Evolutionary conservation across 2,329 filamentous ascomycete genomes (phyloP), one percentile per base, ranked within the genome.

Genomic region (Zalaria sp.): DNA sequence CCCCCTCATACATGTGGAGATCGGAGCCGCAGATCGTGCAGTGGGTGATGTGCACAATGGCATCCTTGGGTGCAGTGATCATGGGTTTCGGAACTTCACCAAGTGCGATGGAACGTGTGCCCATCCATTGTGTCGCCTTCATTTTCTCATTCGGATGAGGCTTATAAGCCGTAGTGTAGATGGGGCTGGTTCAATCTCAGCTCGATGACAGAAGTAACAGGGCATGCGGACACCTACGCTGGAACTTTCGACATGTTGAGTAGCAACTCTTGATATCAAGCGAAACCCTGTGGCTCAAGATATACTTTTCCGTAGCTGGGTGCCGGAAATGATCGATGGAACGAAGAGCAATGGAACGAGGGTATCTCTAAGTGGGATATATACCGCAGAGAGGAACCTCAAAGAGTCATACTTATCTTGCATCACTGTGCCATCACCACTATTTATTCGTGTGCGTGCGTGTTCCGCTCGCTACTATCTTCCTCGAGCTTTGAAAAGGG

Each of bases 11-110:
- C 34, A 60, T 51, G 38, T 60, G 56, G 3, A 60, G 47, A 39
- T 60, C 56, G 1, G 56, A 55, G 27, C 58, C 54, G 39, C 54
- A 57, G 40, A 60, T 59, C 8, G 52, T 53, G 39, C 50, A 54
- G 42, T 59, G 57, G 0, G 57, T 60, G 35, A 60, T 48, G 37
- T 50, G 51, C 5, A 60, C 51, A 27, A 60, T 59, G 39, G 54
- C 57, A 43, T 60, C 57, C 42, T 47, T 47, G 3, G 52, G 51
- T 8, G 54, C 57, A 5, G 57, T 59, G 42, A 59, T 49, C 37
- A 43, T 53, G 3, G 57, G 57, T 41, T 55, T 43, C 7, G 41
- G 35, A 11, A 43, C 41, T 5, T 29, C 35, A 5, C 31, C 25
- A 5, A 45, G 2, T 27, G 35, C 35, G 25, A 58, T 48, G 1